Conservation (phyloP, 208 protist species). For the Leishmania arabica region DNA sequence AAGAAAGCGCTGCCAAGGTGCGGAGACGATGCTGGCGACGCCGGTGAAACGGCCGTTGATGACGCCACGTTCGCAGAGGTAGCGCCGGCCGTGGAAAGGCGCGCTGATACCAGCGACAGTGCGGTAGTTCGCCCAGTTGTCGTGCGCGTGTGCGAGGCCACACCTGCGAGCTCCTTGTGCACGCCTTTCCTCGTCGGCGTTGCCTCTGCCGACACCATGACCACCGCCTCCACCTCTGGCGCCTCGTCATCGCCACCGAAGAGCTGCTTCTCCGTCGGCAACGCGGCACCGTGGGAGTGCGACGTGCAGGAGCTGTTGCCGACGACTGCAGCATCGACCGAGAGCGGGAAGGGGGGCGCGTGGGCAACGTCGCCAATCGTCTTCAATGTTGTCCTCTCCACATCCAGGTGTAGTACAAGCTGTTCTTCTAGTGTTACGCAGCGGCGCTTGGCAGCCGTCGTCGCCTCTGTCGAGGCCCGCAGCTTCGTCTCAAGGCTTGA, state of each 20-base stretch:
- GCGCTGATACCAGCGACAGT: constrained; percentile 8
- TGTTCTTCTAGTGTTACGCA: constrained; percentile 14
- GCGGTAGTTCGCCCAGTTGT: background rate
- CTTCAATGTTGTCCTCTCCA: constrained; percentile 13
- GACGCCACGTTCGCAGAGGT: background rate
- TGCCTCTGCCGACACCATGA: constrained; percentile 8
- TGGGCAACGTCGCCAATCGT: constrained; percentile 9
- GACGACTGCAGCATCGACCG: background rate
- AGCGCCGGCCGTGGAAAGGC: background rate
- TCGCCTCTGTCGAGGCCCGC: background rate
- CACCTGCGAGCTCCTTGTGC: background rate
- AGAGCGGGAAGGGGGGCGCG: background rate
- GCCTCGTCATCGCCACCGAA: constrained; percentile 13
- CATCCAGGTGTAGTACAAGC: constrained; percentile 4
- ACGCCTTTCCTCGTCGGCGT: background rate
- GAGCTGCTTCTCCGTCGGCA: constrained; percentile 25
- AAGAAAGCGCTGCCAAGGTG: background rate
- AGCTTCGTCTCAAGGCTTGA: constrained; percentile 1
- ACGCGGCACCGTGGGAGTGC: background rate
- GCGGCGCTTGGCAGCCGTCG: background rate
- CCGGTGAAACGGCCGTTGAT: background rate
- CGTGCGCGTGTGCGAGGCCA: background rate
- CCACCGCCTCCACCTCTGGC: constrained; percentile 23
- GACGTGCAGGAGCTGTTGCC: background rate
- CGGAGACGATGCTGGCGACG: background rate